Conservation (phyloP, 2,329 filamentous ascomycete genomes). For the Trichoderma atrobrunneum region DNA sequence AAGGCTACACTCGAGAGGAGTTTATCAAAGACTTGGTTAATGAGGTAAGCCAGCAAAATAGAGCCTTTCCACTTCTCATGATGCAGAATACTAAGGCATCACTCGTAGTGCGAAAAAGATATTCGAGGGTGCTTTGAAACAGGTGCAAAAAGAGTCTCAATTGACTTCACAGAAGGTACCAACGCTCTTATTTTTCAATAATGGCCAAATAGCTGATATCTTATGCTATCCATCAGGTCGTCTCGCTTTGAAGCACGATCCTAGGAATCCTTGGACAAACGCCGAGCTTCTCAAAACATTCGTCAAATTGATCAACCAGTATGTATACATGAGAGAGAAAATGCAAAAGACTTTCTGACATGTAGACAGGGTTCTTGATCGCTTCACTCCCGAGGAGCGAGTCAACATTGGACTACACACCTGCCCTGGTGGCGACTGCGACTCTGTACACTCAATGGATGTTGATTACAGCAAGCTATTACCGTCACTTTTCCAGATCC, state of each 20-base stretch:
- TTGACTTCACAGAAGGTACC: slow-evolving; percentile 21
- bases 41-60: not conserved
- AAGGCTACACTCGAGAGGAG: slow-evolving; percentile 13
- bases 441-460: slow-evolving; percentile 18
- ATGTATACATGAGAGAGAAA: not conserved
- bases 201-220: not conserved
- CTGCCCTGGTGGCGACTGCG: slow-evolving; percentile 22
- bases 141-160: slow-evolving; percentile 19
- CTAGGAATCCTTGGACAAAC: slow-evolving; percentile 14
- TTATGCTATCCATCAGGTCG: not conserved
- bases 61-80: not conserved
- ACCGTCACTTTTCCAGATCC: slow-evolving; percentile 17
- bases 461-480: slow-evolving; percentile 18
- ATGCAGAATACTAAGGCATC: not conserved
- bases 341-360: not conserved
- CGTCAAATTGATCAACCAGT: slow-evolving; percentile 18
- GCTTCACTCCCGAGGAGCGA: slow-evolving; percentile 18
- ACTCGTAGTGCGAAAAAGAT: slow-evolving; percentile 18
- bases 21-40: slow-evolving; percentile 18
- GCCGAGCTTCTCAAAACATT: slow-evolving; percentile 15
- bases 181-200: too few species aligned
- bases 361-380: slow-evolving; percentile 3
- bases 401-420: slow-evolving; percentile 21
- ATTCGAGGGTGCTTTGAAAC: slow-evolving; percentile 19
- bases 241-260: slow-evolving; percentile 16